Evolutionary conservation across 1,284 basidiomycete species (phyloP).

Genomic region (Gomphus sp.): DNA sequence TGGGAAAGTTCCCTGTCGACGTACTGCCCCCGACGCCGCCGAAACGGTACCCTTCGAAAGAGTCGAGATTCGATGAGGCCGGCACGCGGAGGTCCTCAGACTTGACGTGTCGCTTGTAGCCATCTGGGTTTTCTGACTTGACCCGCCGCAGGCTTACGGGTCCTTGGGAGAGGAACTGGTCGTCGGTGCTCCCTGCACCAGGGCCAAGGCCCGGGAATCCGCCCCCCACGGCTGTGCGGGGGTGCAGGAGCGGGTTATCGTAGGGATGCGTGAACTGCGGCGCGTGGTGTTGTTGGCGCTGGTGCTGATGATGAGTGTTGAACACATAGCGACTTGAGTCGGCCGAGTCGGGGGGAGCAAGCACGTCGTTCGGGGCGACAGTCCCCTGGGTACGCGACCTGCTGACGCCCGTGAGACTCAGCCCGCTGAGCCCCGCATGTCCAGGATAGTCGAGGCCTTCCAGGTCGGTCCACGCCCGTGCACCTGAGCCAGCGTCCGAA

Average conservation of each 20-base stretch:
- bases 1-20: background rate
- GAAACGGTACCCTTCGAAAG: constrained; percentile 29
- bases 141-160: constrained; percentile 31
- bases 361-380: no score
- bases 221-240: constrained; percentile 12
- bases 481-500: no score
- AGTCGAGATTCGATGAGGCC: constrained; percentile 21
- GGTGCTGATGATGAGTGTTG: background rate
- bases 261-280: constrained; percentile 27
- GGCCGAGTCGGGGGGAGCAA: constrained; percentile 22
- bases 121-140: constrained; percentile 39
- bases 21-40: constrained; percentile 14
- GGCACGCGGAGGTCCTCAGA: constrained; percentile 18
- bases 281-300: no score
- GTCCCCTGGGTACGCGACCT: no score
- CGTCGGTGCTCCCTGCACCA: background rate
- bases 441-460: no score
- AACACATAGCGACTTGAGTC: background rate
- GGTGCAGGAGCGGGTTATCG: constrained; percentile 11
- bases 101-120: constrained; percentile 34
- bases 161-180: background rate
- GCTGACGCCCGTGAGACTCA: no score
- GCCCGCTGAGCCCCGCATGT: no score
- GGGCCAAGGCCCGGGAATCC: background rate
- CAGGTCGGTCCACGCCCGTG: no score